Percentiles rank a stretch among this genome's conserved stretches.
Conservation (phyloP, 2,329 filamentous ascomycete genomes). For the Fusarium sp. region DNA sequence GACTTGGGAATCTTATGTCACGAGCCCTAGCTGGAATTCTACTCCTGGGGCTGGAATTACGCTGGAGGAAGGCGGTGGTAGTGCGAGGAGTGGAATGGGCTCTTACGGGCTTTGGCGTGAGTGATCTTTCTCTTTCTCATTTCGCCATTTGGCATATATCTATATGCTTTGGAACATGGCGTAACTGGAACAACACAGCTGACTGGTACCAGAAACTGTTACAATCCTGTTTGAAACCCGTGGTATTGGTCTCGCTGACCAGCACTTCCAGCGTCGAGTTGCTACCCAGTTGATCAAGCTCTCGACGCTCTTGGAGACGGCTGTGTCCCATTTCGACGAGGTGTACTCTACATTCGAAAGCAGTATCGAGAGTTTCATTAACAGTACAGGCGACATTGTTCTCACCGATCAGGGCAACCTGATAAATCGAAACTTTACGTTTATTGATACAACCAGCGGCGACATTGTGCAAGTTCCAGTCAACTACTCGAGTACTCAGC, state of each 20-base stretch:
- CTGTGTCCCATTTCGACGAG: not conserved
- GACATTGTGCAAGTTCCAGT: not conserved
- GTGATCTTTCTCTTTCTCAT: not conserved
- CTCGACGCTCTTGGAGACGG: not conserved
- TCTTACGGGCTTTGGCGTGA: conserved; percentile 1
- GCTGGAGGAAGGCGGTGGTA: not conserved
- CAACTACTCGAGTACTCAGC: conserved; percentile 1
- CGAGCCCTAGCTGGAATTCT: not conserved
- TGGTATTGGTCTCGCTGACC: not conserved
- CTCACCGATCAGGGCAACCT: not conserved
- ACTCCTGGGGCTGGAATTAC: not conserved
- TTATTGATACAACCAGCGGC: not conserved
- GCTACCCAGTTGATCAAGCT: conserved; percentile 1
- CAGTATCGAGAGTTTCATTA: not conserved
- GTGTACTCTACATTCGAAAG: not conserved
- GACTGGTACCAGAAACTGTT: not conserved
- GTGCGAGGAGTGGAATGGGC: not conserved
- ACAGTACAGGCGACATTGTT: not conserved
- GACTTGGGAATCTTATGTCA: conserved; percentile 1
- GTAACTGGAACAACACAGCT: not conserved
- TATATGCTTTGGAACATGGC: not conserved
- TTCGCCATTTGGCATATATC: too few relatives aligned
- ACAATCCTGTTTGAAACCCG: not conserved
- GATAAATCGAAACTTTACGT: not conserved
- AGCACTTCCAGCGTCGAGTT: not conserved